Base-by-base conservation (phyloP, 768 basidiomycete genomes). In the Macrolepiota albuminosa region DNA sequence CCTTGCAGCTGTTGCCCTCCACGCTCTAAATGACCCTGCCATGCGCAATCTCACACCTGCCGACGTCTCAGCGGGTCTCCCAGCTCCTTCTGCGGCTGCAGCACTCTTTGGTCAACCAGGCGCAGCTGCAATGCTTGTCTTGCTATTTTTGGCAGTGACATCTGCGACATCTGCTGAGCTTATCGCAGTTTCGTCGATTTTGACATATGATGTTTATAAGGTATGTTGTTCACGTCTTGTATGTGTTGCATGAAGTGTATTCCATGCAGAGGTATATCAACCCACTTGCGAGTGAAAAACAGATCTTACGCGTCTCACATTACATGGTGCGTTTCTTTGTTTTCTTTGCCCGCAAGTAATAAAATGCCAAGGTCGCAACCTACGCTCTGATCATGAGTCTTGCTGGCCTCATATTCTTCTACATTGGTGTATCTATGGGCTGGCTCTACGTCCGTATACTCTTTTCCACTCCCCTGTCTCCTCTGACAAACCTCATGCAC, bases 391-490 rank as follows among this genome's bases (percentile, higher is more conserved):
- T 90, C 40, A 93, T 93, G 82, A 92, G 85, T 24, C 66, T 93
- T n/a, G 86, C 89, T 0, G 93, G 93, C 0, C 72, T 89, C 36
- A 87, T 93, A 51, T 96, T 96, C 79, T 92, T 78, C 73, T 94
- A 89, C 69, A 93, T 95, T 63, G 93, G 93, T 6, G 86, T 95
- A 34, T 91, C 89, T 26, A 89, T 95, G 89, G 93, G 93, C 29
- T 95, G 93, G 91, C 85, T 95, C 56, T 95, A 95, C 64, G 89
- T 91, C 63, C 51, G 87, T 80, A 2, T 34, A 24, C 34, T 13
- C 29, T 40, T 21, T 42, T 16, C 24, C 37, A 6, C 49, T 10
- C 40, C 56, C 52, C 52, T 47, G 34, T 51, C 9, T 43, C 13
- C 11, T n/a, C 34, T 7, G 33, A 31, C 14, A 33, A 42, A 57